These are phyloP conservation scores for Cronartium quercuum DNA, from an alignment of 1,284 basidiomycete species.

Conservation along the genomic window DNA sequence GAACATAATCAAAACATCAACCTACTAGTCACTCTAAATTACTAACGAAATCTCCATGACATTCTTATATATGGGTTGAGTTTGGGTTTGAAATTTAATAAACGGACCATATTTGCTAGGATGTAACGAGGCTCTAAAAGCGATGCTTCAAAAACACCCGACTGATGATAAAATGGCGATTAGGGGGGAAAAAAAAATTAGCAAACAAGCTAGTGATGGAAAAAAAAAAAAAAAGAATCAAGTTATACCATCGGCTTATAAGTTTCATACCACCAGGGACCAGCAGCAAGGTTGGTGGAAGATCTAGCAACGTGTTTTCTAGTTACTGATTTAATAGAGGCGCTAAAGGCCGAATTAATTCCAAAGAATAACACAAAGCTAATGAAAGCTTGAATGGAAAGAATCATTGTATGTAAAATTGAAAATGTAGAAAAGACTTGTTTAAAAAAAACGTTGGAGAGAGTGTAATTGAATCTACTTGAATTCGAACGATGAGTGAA, in stretches of 20 bases:
- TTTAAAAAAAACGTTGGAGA: not conserved
- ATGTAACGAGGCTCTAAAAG: not conserved
- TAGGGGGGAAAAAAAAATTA: too few relatives aligned
- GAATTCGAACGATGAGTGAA: not conserved
- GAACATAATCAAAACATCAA: too few relatives aligned
- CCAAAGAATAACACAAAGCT: not conserved
- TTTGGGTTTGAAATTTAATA: not conserved
- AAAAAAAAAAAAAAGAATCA: too few relatives aligned
- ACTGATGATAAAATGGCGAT: too few relatives aligned
- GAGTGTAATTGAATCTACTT: not conserved
- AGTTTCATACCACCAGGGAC: not conserved
- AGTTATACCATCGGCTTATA: not conserved
- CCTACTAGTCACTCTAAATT: too few relatives aligned
- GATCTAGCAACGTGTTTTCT: not conserved
- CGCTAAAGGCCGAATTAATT: not conserved
- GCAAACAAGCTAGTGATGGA: too few relatives aligned
- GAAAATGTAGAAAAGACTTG: too few relatives aligned
- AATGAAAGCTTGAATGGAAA: not conserved
- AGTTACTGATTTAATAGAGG: not conserved
- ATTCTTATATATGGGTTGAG: not conserved
- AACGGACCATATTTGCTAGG: not conserved
- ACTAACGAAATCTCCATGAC: not conserved
- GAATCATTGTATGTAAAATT: too few relatives aligned
- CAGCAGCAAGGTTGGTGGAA: not conserved
- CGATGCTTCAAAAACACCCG: not conserved